phyloP scores from a whole-genome alignment of 2,329 filamentous ascomycete species.

The Trichophyton rubrum region DNA sequence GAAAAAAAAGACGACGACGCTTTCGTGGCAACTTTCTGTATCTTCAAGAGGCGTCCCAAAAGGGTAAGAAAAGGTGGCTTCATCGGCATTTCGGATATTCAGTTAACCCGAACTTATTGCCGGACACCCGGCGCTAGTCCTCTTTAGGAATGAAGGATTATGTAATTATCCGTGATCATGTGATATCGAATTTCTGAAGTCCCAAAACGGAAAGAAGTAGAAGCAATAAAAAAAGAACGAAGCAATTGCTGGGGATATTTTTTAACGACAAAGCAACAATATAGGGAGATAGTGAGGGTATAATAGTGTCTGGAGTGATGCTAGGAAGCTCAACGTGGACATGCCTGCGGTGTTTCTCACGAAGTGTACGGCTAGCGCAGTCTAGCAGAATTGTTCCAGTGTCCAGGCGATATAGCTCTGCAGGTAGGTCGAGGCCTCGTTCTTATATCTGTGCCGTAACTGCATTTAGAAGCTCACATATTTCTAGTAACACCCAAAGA shows the following conservation, averaged over 20 bases:
- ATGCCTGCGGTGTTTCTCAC: constrained; percentile 37
- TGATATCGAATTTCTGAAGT: not conserved
- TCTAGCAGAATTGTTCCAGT: constrained; percentile 18
- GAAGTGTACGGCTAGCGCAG: constrained; percentile 23
- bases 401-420: constrained; percentile 19
- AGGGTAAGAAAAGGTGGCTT: constrained; percentile 2
- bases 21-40: not conserved
- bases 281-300: too few relatives aligned
- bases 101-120: not conserved
- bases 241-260: not conserved
- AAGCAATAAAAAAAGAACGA: not conserved
- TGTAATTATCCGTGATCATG: not conserved
- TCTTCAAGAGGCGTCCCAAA: not conserved
- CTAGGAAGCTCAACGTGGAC: constrained; percentile 29
- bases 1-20: not conserved
- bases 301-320: constrained; percentile 23
- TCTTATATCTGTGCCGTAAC: not conserved
- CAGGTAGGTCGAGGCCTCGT: not conserved
- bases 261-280: not conserved
- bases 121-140: not conserved
- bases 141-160: not conserved
- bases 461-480: not conserved
- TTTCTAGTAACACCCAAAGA: not conserved
- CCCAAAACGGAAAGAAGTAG: not conserved
- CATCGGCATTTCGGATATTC: not conserved